Percentiles rank a stretch among this genome's conserved stretches.
Conservation (phyloP, 192 early-diverging fungal genomes). For the Coemansia sp. region DNA sequence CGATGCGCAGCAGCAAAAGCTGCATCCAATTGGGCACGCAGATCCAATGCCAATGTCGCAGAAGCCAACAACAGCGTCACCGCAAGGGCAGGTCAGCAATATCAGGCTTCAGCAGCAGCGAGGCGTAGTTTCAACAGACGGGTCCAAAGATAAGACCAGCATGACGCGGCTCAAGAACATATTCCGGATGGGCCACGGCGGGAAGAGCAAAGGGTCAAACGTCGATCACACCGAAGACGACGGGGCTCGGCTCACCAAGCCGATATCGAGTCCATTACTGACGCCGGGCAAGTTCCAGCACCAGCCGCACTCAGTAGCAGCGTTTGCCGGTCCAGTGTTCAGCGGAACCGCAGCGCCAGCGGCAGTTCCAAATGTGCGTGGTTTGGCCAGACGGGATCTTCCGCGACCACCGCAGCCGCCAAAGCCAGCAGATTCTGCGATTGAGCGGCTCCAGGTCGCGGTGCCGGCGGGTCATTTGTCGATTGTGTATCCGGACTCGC, state of each 20-base stretch:
- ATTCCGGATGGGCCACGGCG: conserved; percentile 36
- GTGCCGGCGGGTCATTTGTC: conserved; percentile 50
- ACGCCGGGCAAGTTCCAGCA: conserved; percentile 9
- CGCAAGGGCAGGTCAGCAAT: conserved; percentile 9
- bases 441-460: conserved; percentile 35
- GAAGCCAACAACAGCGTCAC: conserved; percentile 11
- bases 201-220: neutral
- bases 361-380: neutral
- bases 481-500: conserved; percentile 54
- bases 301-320: neutral
- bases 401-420: conserved; percentile 6
- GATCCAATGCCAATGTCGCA: conserved; percentile 9
- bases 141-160: conserved; percentile 40
- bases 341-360: neutral
- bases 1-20: conserved; percentile 38
- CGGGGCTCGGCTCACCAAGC: neutral
- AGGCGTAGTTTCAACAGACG: conserved; percentile 11
- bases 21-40: conserved; percentile 21
- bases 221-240: neutral
- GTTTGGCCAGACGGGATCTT: conserved; percentile 2
- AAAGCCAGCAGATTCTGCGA: neutral
- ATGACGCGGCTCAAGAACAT: conserved; percentile 50
- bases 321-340: conserved; percentile 3
- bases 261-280: conserved; percentile 14
- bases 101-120: conserved; percentile 5